Evolutionary conservation across 352 stramenopile species (phyloP).

Genomic region (Pythium aquatile): DNA sequence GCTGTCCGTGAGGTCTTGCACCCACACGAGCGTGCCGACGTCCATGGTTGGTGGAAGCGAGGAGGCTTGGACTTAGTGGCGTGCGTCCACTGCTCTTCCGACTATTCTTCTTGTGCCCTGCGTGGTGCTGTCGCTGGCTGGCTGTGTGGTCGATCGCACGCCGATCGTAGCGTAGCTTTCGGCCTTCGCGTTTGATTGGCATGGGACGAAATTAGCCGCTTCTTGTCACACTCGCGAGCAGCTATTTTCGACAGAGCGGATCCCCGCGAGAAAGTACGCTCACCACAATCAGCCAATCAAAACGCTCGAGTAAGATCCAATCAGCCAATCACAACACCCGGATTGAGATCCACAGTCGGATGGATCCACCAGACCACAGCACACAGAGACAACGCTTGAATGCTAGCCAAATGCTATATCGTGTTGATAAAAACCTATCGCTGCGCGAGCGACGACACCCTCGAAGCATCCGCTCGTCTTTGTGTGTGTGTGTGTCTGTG

Average conservation of each 20-base stretch:
- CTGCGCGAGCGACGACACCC: not conserved
- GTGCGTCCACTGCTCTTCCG: not conserved
- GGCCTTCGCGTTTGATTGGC: constrained; percentile 3
- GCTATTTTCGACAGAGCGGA: not conserved
- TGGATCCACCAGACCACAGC: not conserved
- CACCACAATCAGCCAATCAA: not conserved
- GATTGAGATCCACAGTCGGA: not conserved
- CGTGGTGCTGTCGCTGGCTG: not conserved
- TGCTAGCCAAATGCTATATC: constrained; percentile 3
- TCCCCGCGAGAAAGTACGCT: constrained; percentile 1
- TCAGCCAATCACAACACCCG: not conserved
- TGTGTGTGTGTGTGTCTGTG: constrained; percentile 1
- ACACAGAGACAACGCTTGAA: not conserved
- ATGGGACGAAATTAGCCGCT: constrained; percentile 6
- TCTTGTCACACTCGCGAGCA: not conserved
- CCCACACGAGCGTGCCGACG: constrained; percentile 66
- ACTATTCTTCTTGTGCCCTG: not conserved
- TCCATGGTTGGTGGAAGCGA: constrained; percentile 46
- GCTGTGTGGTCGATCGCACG: constrained; percentile 5
- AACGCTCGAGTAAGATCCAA: constrained; percentile 1
- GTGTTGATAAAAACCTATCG: constrained; percentile 9
- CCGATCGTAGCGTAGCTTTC: not conserved
- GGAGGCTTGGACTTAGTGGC: not conserved
- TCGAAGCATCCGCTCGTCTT: not conserved
- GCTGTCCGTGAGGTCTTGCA: constrained; percentile 48